These are phyloP conservation scores for Candida sonorensis DNA, from an alignment of 805 yeast genomes.

Conservation along the genomic window DNA sequence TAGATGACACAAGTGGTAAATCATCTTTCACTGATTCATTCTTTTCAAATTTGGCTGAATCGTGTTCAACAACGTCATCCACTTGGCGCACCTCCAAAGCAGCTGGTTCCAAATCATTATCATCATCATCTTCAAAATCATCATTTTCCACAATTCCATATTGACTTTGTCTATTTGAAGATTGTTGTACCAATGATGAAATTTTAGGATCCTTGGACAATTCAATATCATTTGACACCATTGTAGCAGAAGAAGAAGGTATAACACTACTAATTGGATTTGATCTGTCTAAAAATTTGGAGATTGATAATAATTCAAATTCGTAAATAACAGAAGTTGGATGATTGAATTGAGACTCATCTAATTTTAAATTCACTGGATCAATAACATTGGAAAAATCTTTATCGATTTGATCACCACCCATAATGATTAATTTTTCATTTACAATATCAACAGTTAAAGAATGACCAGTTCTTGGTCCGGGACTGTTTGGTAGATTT, in stretches of 20 bases:
- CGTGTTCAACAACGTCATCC: too few relatives aligned
- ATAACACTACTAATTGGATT: too few relatives aligned
- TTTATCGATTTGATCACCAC: constrained; percentile 79
- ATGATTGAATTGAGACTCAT: constrained; percentile 25
- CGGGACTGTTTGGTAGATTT: constrained; percentile 49
- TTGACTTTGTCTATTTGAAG: constrained; percentile 13
- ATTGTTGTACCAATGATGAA: constrained; percentile 6
- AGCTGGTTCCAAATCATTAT: too few relatives aligned
- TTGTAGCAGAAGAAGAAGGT: too few relatives aligned
- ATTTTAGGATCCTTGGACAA: too few relatives aligned
- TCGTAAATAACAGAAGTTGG: constrained; percentile 30
- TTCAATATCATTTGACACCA: constrained; percentile 2
- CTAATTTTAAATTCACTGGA: constrained; percentile 15
- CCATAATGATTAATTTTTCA: constrained; percentile 76
- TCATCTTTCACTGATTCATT: too few relatives aligned
- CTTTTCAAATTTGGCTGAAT: too few relatives aligned
- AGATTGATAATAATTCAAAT: constrained; percentile 23
- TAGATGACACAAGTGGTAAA: constrained; percentile 3
- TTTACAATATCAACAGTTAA: constrained; percentile 62
- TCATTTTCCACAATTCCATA: constrained; percentile 14
- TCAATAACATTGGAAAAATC: constrained; percentile 26
- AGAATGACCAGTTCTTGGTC: constrained; percentile 88
- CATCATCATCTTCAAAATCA: constrained; percentile 9
- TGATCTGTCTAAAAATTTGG: constrained; percentile 23
- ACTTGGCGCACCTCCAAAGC: too few relatives aligned